These are phyloP conservation scores for Gelatoporia subvermispora DNA, from an alignment of 768 basidiomycete genomes.

Conservation along the genomic window DNA sequence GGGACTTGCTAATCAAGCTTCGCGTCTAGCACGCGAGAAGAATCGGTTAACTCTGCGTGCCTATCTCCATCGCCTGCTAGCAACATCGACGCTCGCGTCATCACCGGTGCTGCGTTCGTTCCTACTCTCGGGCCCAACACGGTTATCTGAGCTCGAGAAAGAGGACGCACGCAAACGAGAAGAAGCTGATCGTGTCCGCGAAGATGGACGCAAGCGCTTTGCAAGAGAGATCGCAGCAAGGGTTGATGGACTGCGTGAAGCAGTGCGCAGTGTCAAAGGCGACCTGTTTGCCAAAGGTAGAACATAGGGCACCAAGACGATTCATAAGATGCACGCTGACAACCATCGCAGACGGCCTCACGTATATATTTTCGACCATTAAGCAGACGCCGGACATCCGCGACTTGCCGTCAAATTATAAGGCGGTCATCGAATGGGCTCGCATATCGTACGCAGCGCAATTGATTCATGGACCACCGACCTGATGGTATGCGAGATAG, in stretches of 20 bases:
- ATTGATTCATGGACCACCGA: not conserved
- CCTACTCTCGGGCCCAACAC: conserved; percentile 71
- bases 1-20: conserved; percentile 13
- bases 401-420: conserved; percentile 78
- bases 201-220: conserved; percentile 84
- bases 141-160: conserved; percentile 62
- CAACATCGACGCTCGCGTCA: conserved; percentile 67
- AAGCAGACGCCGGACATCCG: conserved; percentile 73
- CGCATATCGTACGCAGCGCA: conserved; percentile 75
- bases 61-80: conserved; percentile 80
- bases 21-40: conserved; percentile 80
- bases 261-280: conserved; percentile 85
- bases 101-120: conserved; percentile 86
- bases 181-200: conserved; percentile 82
- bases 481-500: conserved; percentile 35
- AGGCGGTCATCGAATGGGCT: conserved; percentile 93
- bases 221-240: conserved; percentile 79
- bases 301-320: not conserved
- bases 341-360: conserved; percentile 71
- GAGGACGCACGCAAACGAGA: conserved; percentile 78
- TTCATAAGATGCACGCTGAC: not conserved
- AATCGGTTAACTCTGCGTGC: conserved; percentile 91
- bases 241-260: conserved; percentile 80
- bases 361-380: conserved; percentile 83
- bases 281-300: conserved; percentile 88